These are phyloP conservation scores for Zygotorulaspora florentina DNA, from an alignment of 805 yeast genomes.

Conservation along the genomic window DNA sequence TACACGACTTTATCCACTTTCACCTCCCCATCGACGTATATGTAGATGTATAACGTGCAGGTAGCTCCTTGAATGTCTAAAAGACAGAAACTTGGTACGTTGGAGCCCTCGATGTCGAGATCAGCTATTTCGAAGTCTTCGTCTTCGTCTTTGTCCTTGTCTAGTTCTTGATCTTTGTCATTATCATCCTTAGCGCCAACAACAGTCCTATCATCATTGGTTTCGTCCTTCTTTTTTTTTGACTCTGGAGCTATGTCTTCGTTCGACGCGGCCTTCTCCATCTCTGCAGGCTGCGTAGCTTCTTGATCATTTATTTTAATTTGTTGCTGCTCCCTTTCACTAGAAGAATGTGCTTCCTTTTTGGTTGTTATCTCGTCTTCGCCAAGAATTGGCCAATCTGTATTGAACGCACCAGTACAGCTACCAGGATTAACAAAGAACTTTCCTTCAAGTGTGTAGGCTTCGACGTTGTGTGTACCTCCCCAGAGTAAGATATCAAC, in stretches of 20 bases:
- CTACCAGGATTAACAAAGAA: slow-evolving; percentile 96
- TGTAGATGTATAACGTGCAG: slow-evolving; percentile 82
- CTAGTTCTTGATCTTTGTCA: slow-evolving; percentile 23
- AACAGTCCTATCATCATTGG: slow-evolving; percentile 1
- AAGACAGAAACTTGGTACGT: slow-evolving; percentile 83
- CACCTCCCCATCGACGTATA: slow-evolving; percentile 73
- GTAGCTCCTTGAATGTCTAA: slow-evolving; percentile 77
- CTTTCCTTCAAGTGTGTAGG: slow-evolving; percentile 86
- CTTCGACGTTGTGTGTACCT: slow-evolving; percentile 88
- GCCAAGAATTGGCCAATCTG: slow-evolving; percentile 50
- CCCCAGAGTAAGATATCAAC: slow-evolving; percentile 92
- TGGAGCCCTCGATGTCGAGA: slow-evolving; percentile 31
- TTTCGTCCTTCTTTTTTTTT: slow-evolving; percentile 8
- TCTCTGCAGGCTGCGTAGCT: neutral
- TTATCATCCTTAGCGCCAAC: slow-evolving; percentile 7
- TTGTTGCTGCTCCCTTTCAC: slow-evolving; percentile 3
- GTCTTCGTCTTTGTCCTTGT: slow-evolving; percentile 17
- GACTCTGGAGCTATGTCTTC: slow-evolving; percentile 4
- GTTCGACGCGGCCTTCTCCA: neutral
- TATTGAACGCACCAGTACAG: slow-evolving; percentile 84
- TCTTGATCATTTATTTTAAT: slow-evolving; percentile 5
- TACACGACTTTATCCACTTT: slow-evolving; percentile 84
- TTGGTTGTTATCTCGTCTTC: slow-evolving; percentile 25
- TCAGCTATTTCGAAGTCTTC: slow-evolving; percentile 22
- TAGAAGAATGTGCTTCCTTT: slow-evolving; percentile 14